Conservation (phyloP, 2,329 filamentous ascomycete species). For the Diaporthe sp. region DNA sequence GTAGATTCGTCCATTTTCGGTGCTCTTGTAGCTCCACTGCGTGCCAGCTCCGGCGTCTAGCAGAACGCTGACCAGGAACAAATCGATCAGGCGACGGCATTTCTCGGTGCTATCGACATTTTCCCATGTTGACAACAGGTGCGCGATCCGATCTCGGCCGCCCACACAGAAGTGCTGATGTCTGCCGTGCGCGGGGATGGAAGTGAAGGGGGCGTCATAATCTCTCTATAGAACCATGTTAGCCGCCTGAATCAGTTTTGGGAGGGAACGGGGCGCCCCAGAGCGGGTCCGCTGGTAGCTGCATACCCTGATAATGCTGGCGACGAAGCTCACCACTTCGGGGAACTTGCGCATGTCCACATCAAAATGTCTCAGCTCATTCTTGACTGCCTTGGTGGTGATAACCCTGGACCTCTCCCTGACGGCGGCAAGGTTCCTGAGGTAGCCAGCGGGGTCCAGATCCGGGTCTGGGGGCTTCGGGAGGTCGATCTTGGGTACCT, state of each 20-base stretch:
- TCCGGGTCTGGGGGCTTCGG: constrained; percentile 89
- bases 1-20: constrained; percentile 87
- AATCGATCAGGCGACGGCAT: constrained; percentile 81
- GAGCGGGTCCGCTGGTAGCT: not conserved
- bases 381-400: constrained; percentile 81
- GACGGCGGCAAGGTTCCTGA: constrained; percentile 90
- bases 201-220: constrained; percentile 67
- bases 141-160: constrained; percentile 79
- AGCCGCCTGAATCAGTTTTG: constrained; percentile 1
- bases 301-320: constrained; percentile 93
- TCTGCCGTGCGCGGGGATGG: constrained; percentile 87
- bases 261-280: not conserved
- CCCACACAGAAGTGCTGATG: constrained; percentile 91
- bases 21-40: constrained; percentile 92
- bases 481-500: constrained; percentile 83
- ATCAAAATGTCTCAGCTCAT: constrained; percentile 87
- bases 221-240: constrained; percentile 58
- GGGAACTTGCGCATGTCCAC: constrained; percentile 88
- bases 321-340: constrained; percentile 87
- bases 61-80: constrained; percentile 85
- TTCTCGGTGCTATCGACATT: constrained; percentile 80
- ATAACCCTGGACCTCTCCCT: constrained; percentile 83
- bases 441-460: constrained; percentile 89
- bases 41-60: constrained; percentile 92
- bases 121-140: constrained; percentile 77